These are phyloP conservation scores for Entonaema liquescens DNA, from an alignment of 495 filamentous ascomycete species.

Conservation along the genomic window DNA sequence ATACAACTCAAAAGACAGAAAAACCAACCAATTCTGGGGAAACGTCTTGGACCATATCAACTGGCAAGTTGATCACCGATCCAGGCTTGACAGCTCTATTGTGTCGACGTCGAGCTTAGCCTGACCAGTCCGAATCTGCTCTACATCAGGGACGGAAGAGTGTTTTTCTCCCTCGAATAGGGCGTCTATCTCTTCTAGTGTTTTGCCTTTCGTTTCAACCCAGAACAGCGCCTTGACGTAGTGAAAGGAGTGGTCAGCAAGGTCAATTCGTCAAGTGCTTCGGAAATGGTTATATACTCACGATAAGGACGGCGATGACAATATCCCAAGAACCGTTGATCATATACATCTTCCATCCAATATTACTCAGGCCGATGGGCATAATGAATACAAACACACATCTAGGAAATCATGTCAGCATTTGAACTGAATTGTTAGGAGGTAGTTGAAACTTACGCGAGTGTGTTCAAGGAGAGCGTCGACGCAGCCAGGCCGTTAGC, in stretches of 20 bases:
- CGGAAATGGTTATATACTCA: constrained; percentile 12
- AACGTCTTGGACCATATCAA: too few species aligned
- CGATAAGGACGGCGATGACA: constrained; percentile 39
- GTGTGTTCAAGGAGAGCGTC: not conserved
- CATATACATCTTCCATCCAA: constrained; percentile 51
- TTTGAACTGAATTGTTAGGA: not conserved
- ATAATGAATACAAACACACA: constrained; percentile 57
- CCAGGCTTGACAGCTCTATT: not conserved
- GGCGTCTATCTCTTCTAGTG: constrained; percentile 49
- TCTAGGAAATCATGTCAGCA: constrained; percentile 19
- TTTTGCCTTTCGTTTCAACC: constrained; percentile 48
- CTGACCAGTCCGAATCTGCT: constrained; percentile 48
- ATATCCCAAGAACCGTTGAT: constrained; percentile 48
- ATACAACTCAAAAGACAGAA: not conserved
- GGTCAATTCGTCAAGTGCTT: not conserved
- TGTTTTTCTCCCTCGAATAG: constrained; percentile 54
- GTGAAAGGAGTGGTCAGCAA: not conserved
- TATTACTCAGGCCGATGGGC: constrained; percentile 55
- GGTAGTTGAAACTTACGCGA: not conserved
- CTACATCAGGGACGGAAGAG: constrained; percentile 55
- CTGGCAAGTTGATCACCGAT: not conserved
- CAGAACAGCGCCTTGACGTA: constrained; percentile 33
- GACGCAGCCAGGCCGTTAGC: not conserved
- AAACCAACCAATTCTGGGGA: not conserved
- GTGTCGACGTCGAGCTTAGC: constrained; percentile 23